A percentile compares a stretch with the other conserved stretches of the same genome.
Conservation (phyloP, 2,329 filamentous ascomycete genomes). For the Calonectria naviculata region DNA sequence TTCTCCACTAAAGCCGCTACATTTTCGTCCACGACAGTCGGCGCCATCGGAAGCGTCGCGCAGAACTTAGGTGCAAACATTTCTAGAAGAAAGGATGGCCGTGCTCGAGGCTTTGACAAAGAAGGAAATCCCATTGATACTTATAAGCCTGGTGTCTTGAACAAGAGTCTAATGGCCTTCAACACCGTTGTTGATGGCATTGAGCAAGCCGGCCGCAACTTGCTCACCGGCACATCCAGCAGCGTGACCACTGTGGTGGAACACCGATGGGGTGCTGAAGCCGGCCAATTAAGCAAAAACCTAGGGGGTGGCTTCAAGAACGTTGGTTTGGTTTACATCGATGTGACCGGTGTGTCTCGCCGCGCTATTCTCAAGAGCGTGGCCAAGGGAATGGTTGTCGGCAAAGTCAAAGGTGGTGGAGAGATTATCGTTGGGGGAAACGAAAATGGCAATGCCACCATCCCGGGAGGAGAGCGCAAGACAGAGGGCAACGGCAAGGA, state of each 20-base stretch:
- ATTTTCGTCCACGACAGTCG: slow-evolving; percentile 87
- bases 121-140: slow-evolving; percentile 72
- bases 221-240: slow-evolving; percentile 78
- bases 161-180: slow-evolving; percentile 97
- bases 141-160: slow-evolving; percentile 92
- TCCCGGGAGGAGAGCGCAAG: slow-evolving; percentile 51
- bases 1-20: slow-evolving; percentile 83
- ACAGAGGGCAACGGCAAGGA: slow-evolving; percentile 30
- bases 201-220: slow-evolving; percentile 83
- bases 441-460: slow-evolving; percentile 46
- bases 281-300: slow-evolving; percentile 79
- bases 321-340: slow-evolving; percentile 96
- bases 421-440: slow-evolving; percentile 80
- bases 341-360: slow-evolving; percentile 91
- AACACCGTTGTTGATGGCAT: slow-evolving; percentile 94
- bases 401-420: slow-evolving; percentile 78
- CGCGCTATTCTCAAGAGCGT: slow-evolving; percentile 93
- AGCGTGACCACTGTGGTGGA: slow-evolving; percentile 89
- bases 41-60: slow-evolving; percentile 83
- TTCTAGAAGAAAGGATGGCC: slow-evolving; percentile 64
- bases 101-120: slow-evolving; percentile 71
- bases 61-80: slow-evolving; percentile 88
- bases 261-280: slow-evolving; percentile 91
- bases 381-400: slow-evolving; percentile 95
- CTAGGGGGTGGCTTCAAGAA: slow-evolving; percentile 93